These are phyloP conservation scores for Triticum dicoccoides DNA, from an alignment of 176 grass and related monocot genomes.

Conservation along the genomic window DNA sequence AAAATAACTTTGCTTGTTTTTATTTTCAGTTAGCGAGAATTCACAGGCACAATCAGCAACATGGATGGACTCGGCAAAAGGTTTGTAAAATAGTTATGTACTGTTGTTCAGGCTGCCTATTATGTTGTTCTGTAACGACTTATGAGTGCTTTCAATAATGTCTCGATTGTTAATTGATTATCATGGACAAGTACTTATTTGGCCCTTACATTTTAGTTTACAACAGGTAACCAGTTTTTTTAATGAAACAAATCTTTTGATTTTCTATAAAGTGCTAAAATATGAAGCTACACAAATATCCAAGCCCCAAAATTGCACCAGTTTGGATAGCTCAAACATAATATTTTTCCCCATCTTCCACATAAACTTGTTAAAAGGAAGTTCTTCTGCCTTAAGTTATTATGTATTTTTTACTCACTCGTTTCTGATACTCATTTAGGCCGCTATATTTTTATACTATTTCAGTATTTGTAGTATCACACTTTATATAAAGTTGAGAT, in stretches of 20 bases:
- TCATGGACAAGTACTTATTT: conserved; percentile 10
- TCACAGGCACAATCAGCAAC: conserved; percentile 69
- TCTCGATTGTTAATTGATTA: neutral
- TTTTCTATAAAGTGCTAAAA: too few species aligned
- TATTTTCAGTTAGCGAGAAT: conserved; percentile 73
- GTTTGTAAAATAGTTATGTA: conserved; percentile 35
- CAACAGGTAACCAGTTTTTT: neutral
- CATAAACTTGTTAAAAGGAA: neutral
- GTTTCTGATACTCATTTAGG: neutral
- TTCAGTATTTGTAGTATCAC: neutral
- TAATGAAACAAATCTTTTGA: too few species aligned
- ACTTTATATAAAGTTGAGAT: neutral
- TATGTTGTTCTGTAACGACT: conserved; percentile 6
- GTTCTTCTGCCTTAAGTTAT: neutral
- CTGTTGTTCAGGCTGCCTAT: conserved; percentile 4
- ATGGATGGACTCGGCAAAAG: conserved; percentile 99
- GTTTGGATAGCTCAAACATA: neutral
- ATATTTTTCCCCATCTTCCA: neutral
- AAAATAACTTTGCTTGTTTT: neutral
- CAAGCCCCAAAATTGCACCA: neutral
- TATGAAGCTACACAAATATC: too few species aligned
- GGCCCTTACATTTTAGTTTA: neutral
- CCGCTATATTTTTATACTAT: neutral
- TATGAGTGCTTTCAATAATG: neutral
- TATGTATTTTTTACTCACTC: neutral